These are phyloP conservation scores for Coccomyxa subellipsoidea DNA, from an alignment of 163 green algal species.

Conservation along the genomic window DNA sequence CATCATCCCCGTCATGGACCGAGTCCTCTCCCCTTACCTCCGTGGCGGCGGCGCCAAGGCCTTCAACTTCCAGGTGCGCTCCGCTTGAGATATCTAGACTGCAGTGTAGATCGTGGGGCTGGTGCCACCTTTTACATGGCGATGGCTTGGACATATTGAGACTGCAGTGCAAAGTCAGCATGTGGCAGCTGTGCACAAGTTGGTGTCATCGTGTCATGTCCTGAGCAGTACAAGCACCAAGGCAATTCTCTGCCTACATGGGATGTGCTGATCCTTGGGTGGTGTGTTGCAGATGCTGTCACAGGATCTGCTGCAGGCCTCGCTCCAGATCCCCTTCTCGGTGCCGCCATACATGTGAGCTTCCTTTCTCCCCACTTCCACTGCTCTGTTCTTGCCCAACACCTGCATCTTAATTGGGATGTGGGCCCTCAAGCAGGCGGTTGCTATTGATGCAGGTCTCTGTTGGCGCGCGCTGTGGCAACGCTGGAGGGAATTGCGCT, in stretches of 20 bases:
- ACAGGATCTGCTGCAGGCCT: conserved; percentile 70
- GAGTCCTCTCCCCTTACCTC: conserved; percentile 77
- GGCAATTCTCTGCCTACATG: too few species aligned
- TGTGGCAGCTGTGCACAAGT: too few species aligned
- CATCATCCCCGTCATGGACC: conserved; percentile 80
- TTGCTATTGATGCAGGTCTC: neutral
- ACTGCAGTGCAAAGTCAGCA: too few species aligned
- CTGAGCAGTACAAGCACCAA: too few species aligned
- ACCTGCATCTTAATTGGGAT: too few species aligned
- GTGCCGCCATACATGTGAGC: conserved; percentile 84
- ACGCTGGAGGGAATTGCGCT: conserved; percentile 80
- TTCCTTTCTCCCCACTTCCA: neutral
- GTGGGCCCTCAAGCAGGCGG: too few species aligned
- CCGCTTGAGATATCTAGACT: too few species aligned
- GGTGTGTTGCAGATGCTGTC: conserved; percentile 13
- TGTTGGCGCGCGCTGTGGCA: conserved; percentile 68
- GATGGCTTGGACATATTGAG: too few species aligned
- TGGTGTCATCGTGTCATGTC: too few species aligned
- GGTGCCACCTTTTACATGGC: too few species aligned
- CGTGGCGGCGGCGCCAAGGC: conserved; percentile 74
- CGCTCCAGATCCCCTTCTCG: conserved; percentile 83
- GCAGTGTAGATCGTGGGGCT: too few species aligned
- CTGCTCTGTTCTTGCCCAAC: neutral
- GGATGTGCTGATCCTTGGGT: too few species aligned
- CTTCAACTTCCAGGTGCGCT: conserved; percentile 71